phyloP scores from a whole-genome alignment of 176 grass and related monocot genomes.

The Carex cristatella region DNA sequence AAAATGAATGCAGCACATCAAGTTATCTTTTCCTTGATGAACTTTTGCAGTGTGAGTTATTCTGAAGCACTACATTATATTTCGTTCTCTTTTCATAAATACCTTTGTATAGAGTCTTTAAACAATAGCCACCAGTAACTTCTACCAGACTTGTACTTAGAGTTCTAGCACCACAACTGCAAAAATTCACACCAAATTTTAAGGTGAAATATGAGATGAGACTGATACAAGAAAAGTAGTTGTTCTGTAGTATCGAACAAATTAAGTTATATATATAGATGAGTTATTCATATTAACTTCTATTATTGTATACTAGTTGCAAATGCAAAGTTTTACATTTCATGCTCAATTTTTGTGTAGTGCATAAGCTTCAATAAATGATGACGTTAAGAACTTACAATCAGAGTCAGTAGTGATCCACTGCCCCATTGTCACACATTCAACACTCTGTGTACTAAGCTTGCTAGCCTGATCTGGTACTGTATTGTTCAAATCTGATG shows the following conservation, averaged over 20 bases:
- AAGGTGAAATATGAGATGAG: neutral
- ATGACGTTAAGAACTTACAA: conserved; percentile 31
- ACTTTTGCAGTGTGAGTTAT: neutral
- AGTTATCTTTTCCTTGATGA: neutral
- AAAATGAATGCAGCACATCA: neutral
- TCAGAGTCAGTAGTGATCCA: conserved; percentile 60
- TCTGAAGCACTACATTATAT: neutral
- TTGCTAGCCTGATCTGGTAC: neutral
- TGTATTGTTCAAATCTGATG: neutral
- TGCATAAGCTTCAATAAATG: neutral
- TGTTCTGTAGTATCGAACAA: neutral
- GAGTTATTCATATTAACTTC: neutral
- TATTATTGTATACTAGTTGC: neutral
- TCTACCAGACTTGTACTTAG: conserved; percentile 20
- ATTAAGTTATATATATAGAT: neutral
- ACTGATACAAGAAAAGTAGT: neutral
- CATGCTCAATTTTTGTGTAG: neutral
- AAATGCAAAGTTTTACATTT: neutral
- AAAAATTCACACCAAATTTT: neutral
- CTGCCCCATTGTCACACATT: conserved; percentile 22
- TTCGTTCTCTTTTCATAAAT: neutral
- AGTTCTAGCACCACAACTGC: conserved; percentile 49
- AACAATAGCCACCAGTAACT: neutral
- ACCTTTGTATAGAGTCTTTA: neutral
- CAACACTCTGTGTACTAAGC: neutral